phyloP scores from a whole-genome alignment of 495 filamentous ascomycete genomes.

The Margaritispora aquatica region DNA sequence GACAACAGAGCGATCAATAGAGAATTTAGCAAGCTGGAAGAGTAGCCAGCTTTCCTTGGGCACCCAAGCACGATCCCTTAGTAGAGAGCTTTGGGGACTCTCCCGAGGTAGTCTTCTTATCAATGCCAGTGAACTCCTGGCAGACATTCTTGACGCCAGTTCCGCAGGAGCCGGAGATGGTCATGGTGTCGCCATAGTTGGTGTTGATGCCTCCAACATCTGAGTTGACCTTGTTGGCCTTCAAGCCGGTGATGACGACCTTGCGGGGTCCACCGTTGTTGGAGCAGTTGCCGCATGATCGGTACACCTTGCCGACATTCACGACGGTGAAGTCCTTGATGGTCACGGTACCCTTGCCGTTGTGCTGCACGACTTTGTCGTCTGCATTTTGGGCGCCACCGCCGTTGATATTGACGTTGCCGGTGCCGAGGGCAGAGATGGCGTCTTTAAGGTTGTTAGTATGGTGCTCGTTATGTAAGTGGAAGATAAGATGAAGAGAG shows the following conservation, averaged over 20 bases:
- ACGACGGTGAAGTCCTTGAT: background rate
- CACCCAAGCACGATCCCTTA: background rate
- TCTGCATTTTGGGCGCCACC: background rate
- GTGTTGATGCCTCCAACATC: background rate
- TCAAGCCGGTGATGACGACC: background rate
- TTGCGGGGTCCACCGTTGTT: background rate
- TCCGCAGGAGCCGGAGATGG: background rate
- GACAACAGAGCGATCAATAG: too few species aligned
- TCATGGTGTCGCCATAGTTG: background rate
- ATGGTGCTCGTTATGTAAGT: too few species aligned
- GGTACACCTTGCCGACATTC: background rate
- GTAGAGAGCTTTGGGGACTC: background rate
- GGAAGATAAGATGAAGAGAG: background rate
- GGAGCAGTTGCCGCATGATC: constrained; percentile 1
- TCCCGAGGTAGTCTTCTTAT: background rate
- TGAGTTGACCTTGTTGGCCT: background rate
- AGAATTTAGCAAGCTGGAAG: background rate
- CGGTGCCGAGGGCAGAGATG: background rate
- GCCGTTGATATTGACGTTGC: background rate
- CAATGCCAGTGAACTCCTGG: background rate
- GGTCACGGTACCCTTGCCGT: background rate
- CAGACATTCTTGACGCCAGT: background rate
- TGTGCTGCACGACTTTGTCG: constrained; percentile 1
- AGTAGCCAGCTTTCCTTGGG: background rate
- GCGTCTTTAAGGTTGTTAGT: background rate